phyloP scores from a whole-genome alignment of 331 rosid species.

The Phaseolus coccineus region DNA sequence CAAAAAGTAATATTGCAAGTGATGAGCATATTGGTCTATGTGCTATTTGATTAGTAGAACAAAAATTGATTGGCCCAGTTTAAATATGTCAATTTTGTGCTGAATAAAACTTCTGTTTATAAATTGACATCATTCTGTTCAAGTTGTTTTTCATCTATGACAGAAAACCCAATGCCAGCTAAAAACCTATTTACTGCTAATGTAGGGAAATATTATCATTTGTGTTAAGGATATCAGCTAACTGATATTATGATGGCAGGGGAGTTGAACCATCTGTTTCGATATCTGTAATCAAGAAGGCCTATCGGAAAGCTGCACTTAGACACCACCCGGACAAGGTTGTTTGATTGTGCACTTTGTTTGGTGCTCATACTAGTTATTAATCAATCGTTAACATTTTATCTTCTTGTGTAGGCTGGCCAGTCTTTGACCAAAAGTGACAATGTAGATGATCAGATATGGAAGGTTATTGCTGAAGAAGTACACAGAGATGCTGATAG shows the following conservation, averaged over 20 bases:
- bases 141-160: slow-evolving; percentile 21
- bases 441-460: slow-evolving; percentile 70
- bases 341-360: slow-evolving; percentile 37
- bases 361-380: slow-evolving; percentile 3
- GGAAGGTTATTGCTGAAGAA: slow-evolving; percentile 88
- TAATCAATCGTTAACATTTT: slow-evolving; percentile 35
- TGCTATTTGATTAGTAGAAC: background rate
- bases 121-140: slow-evolving; percentile 18
- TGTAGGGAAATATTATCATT: slow-evolving; percentile 33
- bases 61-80: background rate
- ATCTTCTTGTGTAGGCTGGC: slow-evolving; percentile 67
- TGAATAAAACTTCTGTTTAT: background rate
- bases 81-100: background rate
- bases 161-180: background rate
- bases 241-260: slow-evolving; percentile 64
- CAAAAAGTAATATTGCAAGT: background rate
- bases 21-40: background rate
- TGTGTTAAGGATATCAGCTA: slow-evolving; percentile 34
- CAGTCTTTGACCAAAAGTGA: slow-evolving; percentile 85
- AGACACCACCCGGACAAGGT: slow-evolving; percentile 99
- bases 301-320: slow-evolving; percentile 98
- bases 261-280: slow-evolving; percentile 90
- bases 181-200: slow-evolving; percentile 16
- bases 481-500: slow-evolving; percentile 83
- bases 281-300: slow-evolving; percentile 89